phyloP scores from a whole-genome alignment of 2,329 filamentous ascomycete species.

The Colletotrichum tabaci region DNA sequence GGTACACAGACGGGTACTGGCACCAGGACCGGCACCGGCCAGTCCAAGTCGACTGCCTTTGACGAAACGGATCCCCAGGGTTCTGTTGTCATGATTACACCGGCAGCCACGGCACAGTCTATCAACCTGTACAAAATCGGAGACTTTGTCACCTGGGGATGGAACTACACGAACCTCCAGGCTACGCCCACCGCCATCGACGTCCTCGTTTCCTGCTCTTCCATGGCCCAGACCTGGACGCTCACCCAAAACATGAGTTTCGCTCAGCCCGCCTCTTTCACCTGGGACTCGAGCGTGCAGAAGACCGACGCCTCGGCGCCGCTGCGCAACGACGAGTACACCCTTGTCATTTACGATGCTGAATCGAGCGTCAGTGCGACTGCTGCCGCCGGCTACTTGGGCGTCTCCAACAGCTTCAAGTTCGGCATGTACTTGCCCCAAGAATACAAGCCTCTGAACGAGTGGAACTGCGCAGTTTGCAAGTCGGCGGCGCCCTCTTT shows the following conservation, averaged over 20 bases:
- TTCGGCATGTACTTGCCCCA: constrained; percentile 72
- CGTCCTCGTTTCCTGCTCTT: constrained; percentile 70
- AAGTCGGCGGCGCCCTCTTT: constrained; percentile 64
- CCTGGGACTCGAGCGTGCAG: constrained; percentile 71
- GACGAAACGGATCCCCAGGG: constrained; percentile 64
- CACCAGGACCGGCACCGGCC: constrained; percentile 47
- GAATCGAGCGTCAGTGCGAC: constrained; percentile 65
- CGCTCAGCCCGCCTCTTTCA: constrained; percentile 62
- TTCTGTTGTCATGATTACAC: constrained; percentile 58
- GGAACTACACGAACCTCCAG: constrained; percentile 76
- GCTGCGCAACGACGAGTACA: constrained; percentile 70
- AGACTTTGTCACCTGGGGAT: constrained; percentile 71
- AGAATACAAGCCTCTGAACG: constrained; percentile 66
- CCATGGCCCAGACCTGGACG: constrained; percentile 69
- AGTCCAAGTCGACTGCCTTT: constrained; percentile 57
- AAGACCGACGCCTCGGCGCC: constrained; percentile 61
- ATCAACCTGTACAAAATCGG: constrained; percentile 73
- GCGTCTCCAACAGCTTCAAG: constrained; percentile 61
- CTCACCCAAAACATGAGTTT: constrained; percentile 76
- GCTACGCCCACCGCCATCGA: constrained; percentile 73
- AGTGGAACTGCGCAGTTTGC: constrained; percentile 72
- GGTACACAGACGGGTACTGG: constrained; percentile 45
- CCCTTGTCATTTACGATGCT: constrained; percentile 74
- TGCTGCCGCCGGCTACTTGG: constrained; percentile 70
- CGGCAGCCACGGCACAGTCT: constrained; percentile 59